Evolutionary conservation across 2,329 filamentous ascomycete species (phyloP), one percentile per base, ranked within the genome.

Genomic region (Aureobasidium sp.): DNA sequence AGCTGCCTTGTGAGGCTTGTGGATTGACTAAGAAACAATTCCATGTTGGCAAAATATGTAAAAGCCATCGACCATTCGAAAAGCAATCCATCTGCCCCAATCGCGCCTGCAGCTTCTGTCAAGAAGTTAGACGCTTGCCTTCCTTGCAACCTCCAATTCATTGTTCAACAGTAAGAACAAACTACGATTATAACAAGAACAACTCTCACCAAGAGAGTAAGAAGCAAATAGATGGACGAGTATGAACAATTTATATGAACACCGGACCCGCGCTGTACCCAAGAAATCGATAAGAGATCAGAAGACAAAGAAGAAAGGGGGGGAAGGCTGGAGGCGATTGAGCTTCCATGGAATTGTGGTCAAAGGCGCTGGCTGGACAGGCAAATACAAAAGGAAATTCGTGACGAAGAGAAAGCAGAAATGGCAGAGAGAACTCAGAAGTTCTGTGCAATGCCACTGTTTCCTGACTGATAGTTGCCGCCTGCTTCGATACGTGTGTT

Each of bases 401-500:
- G 48, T 51, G 17, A 50, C 30, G 24, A 30, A 38, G n/a, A 22
- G 22, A 38, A 35, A n/a, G 16, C 32, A n/a, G 16, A 11, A 29
- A 7, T 38, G 24, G 14, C 22, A n/a, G 17, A 5, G 4, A 39
- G 45, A 21, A 27, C 44, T 51, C 37, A 97, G 64, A 98, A 98
- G 70, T 98, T 98, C 71, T 97, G 93, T 27, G 93, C 88, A 63
- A 98, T 96, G 55, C 93, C 93, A 34, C 88, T 88, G 63, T 88
- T 95, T 29, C 81, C 83, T 74, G 95, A 90, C 66, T 94, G 88
- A 10, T 91, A 90, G 64, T 93, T 87, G 39, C 87, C 81, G 2
- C 89, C 85, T 66, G 86, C 95, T 73, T 97, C 90, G 64, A 98
- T 97, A 57, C 90, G 83, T 11, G 93, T 96, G 72, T 96, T 96